Evolutionary conservation across 1,284 basidiomycete species (phyloP).

Genomic region (Ceratobasidium sp.): DNA sequence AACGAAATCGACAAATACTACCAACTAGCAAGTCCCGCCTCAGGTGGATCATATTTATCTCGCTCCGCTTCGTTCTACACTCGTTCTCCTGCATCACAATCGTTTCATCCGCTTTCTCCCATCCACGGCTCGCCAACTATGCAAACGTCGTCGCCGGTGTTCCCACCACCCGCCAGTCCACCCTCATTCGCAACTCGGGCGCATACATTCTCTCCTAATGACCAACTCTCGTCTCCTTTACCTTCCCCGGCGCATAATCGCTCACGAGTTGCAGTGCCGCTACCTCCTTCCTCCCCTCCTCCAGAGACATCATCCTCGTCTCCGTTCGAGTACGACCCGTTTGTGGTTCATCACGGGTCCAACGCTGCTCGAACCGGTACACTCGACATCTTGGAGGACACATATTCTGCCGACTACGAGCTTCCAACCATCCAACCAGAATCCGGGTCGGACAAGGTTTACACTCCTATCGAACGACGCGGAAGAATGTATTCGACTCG

Average conservation of each 20-base stretch:
- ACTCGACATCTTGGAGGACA: not conserved
- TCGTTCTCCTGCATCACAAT: not conserved
- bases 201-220: slow-evolving; percentile 29
- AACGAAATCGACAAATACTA: not conserved
- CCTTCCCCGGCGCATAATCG: not conserved
- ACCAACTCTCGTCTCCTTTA: not conserved
- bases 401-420: not conserved
- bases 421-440: not conserved
- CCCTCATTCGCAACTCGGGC: slow-evolving; percentile 14
- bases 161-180: slow-evolving; percentile 38
- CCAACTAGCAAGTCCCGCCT: slow-evolving; percentile 20
- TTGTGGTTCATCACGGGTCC: not conserved
- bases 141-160: not conserved
- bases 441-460: not conserved
- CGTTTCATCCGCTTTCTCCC: not conserved
- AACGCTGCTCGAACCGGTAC: not conserved
- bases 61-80: not conserved
- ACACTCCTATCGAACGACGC: not conserved
- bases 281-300: slow-evolving; percentile 22
- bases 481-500: not conserved
- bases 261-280: too few relatives aligned
- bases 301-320: not conserved
- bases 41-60: not conserved
- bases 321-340: slow-evolving; percentile 32
- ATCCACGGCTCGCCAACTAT: not conserved